Evolutionary conservation across 1,284 basidiomycete genomes (phyloP).

Genomic region (Ustilago nuda): DNA sequence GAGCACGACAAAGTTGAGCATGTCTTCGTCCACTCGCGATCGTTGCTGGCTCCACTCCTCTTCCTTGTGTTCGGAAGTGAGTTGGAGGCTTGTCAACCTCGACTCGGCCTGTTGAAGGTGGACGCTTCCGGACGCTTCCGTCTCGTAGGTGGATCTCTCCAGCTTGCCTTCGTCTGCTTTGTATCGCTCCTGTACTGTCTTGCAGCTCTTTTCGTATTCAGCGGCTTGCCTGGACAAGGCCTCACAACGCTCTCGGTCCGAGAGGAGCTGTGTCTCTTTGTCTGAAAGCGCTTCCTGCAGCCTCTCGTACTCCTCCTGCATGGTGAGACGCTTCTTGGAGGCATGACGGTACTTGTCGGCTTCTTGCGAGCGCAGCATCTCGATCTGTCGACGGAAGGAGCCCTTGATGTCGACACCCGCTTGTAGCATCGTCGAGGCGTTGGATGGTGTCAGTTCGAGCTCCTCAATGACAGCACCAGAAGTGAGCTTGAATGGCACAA

Average conservation of each 20-base stretch:
- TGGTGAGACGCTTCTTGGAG: slow-evolving; percentile 51
- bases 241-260: slow-evolving; percentile 43
- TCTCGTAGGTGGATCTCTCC: slow-evolving; percentile 51
- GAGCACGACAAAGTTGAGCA: slow-evolving; percentile 53
- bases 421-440: slow-evolving; percentile 57
- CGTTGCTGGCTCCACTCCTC: slow-evolving; percentile 50
- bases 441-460: slow-evolving; percentile 52
- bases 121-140: slow-evolving; percentile 44
- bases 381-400: slow-evolving; percentile 49
- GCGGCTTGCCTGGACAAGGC: slow-evolving; percentile 35
- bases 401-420: slow-evolving; percentile 56
- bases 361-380: slow-evolving; percentile 46
- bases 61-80: slow-evolving; percentile 51
- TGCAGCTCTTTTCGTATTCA: slow-evolving; percentile 55
- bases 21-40: slow-evolving; percentile 54
- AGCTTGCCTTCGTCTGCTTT: slow-evolving; percentile 52
- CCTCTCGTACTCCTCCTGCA: slow-evolving; percentile 57
- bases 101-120: slow-evolving; percentile 52
- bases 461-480: slow-evolving; percentile 48
- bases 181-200: slow-evolving; percentile 50
- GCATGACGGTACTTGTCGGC: slow-evolving; percentile 47
- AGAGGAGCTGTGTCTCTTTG: slow-evolving; percentile 39
- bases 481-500: slow-evolving; percentile 53
- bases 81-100: slow-evolving; percentile 42
- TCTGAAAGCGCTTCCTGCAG: slow-evolving; percentile 46